Percentiles rank a stretch among this genome's conserved stretches.
These are phyloP conservation scores for Cylindrotheca fusiformis DNA, from an alignment of 108 stramenopile species.

Conservation along the genomic window DNA sequence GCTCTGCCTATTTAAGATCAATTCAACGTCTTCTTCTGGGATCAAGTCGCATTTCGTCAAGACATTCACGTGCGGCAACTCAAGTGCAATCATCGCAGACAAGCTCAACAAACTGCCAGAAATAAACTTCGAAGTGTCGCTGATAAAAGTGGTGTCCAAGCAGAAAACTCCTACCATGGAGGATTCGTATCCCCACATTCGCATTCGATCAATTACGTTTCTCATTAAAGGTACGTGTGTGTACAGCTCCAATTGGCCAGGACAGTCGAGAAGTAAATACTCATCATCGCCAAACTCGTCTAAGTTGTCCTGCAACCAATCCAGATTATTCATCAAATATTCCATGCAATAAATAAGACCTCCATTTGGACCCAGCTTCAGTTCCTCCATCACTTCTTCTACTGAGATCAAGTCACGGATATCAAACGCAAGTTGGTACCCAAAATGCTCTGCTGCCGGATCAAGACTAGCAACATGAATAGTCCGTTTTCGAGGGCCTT, in stretches of 20 bases:
- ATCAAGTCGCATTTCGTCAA: slow-evolving; percentile 95
- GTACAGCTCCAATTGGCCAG: slow-evolving; percentile 96
- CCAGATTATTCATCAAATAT: slow-evolving; percentile 92
- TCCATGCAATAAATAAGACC: slow-evolving; percentile 99
- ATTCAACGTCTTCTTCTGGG: slow-evolving; percentile 68
- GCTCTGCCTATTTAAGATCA: slow-evolving; percentile 69
- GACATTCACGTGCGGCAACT: slow-evolving; percentile 95
- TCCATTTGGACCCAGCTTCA: slow-evolving; percentile 96
- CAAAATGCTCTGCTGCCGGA: slow-evolving; percentile 94
- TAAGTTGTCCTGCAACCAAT: slow-evolving; percentile 91
- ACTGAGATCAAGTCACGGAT: slow-evolving; percentile 94
- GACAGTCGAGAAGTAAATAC: slow-evolving; percentile 98
- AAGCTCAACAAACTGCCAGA: slow-evolving; percentile 89
- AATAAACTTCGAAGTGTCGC: slow-evolving; percentile 87
- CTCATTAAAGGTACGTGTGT: slow-evolving; percentile 97
- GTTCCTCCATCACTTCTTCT: slow-evolving; percentile 98
- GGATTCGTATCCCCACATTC: slow-evolving; percentile 79
- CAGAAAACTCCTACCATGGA: slow-evolving; percentile 89
- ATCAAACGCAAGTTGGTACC: slow-evolving; percentile 85
- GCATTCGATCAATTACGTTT: slow-evolving; percentile 77
- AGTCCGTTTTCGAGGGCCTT: slow-evolving; percentile 55
- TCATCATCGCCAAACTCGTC: slow-evolving; percentile 93
- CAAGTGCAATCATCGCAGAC: slow-evolving; percentile 94
- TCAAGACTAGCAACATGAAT: slow-evolving; percentile 95
- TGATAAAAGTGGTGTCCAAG: slow-evolving; percentile 86